A percentile compares a stretch with the other conserved stretches of the same genome.
phyloP scores from a whole-genome alignment of 2,329 filamentous ascomycete species.

The Claviceps purpurea region DNA sequence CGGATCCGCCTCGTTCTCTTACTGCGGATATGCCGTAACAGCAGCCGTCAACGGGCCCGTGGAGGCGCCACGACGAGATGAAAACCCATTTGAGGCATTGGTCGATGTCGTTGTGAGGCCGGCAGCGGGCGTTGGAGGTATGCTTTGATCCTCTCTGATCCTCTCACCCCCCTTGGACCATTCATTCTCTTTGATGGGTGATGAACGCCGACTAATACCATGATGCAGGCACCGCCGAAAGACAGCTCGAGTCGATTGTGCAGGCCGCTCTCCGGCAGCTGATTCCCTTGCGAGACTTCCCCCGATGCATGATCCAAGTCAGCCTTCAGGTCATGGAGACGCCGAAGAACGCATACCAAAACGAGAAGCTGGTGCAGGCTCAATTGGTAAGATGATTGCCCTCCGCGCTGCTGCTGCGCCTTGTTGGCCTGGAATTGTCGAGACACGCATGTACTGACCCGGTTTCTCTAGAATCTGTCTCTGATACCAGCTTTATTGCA shows the following conservation, averaged over 20 bases:
- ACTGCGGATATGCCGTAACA: conserved; percentile 66
- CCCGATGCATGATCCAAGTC: conserved; percentile 65
- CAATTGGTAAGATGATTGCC: conserved; percentile 37
- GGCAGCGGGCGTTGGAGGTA: conserved; percentile 69
- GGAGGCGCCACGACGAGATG: conserved; percentile 77
- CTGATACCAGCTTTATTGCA: conserved; percentile 75
- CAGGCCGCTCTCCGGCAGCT: conserved; percentile 60
- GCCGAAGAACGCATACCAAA: conserved; percentile 54
- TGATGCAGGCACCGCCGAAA: conserved; percentile 50
- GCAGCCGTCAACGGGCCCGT: conserved; percentile 86
- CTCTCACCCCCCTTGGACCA: too few relatives aligned
- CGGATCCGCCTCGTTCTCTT: conserved; percentile 66
- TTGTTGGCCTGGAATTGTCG: not conserved
- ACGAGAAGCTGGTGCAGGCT: conserved; percentile 45
- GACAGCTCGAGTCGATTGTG: conserved; percentile 68
- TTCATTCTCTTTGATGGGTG: not conserved
- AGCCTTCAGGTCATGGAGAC: conserved; percentile 62
- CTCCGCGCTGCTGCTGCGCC: not conserved
- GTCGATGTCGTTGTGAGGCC: conserved; percentile 86
- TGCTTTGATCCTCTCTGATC: conserved; percentile 11
- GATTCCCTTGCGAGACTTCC: conserved; percentile 62
- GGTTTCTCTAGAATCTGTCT: conserved; percentile 48
- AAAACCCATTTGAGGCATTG: conserved; percentile 80
- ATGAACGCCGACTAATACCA: not conserved
- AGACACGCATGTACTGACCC: conserved; percentile 7